phyloP scores from a whole-genome alignment of 352 stramenopile genomes.

The Globisporangium nunn region DNA sequence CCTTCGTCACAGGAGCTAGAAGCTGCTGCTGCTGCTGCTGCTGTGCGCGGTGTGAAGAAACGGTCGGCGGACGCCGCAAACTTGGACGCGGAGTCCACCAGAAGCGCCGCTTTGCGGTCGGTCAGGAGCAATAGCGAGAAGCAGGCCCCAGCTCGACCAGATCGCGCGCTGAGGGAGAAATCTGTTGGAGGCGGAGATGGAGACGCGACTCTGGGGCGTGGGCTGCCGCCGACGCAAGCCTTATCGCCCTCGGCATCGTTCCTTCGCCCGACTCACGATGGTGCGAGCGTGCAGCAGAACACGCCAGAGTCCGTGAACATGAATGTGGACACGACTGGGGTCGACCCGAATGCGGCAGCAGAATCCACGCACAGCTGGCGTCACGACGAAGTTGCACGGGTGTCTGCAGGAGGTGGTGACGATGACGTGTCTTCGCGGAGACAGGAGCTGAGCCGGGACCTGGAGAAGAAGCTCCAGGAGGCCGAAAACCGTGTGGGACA shows the following conservation, averaged over 20 bases:
- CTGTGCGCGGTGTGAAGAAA: neutral
- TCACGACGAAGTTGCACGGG: neutral
- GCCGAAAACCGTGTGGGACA: neutral
- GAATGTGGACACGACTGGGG: neutral
- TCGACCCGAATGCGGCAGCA: neutral
- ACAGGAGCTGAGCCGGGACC: neutral
- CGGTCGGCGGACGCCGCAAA: neutral
- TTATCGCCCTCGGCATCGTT: neutral
- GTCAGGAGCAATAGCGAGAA: no score
- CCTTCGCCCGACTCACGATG: neutral
- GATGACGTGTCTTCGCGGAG: neutral
- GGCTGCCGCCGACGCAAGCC: neutral
- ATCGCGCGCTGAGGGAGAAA: neutral
- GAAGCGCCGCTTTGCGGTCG: no score
- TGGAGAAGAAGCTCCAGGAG: neutral
- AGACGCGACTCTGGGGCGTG: neutral
- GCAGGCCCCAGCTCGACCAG: neutral
- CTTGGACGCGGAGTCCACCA: neutral
- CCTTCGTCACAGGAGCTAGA: neutral
- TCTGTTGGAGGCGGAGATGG: neutral
- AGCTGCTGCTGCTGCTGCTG: no score
- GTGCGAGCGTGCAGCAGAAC: neutral
- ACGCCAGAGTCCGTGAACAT: neutral
- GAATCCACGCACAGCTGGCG: neutral
- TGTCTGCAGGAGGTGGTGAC: neutral